Base-by-base conservation (phyloP, 2,329 filamentous ascomycete genomes). In the Ascosphaera apis region DNA sequence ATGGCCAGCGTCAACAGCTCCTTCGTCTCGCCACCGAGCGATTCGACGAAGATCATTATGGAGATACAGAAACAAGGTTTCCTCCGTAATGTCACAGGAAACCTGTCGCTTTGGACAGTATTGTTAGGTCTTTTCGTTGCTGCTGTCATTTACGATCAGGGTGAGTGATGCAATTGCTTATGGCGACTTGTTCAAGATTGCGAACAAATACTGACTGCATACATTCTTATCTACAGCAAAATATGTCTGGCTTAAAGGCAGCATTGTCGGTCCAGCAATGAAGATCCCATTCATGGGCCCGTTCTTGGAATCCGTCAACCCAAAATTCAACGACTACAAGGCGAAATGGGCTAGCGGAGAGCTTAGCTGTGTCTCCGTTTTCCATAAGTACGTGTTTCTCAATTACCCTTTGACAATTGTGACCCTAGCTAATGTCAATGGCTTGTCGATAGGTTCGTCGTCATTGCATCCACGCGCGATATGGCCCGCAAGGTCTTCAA, bases 401-500 rank as follows among this genome's bases (percentile, higher is more conserved):
- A 19, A n/a, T n/a, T 37, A 36, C 34, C 15, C 12, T 17, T 27
- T 28, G 11, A 27, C 15, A 27, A 13, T 28, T 31, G 15, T 25
- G 12, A n/a, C n/a, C n/a, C n/a, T n/a, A n/a, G n/a, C n/a, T n/a
- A n/a, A n/a, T n/a, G n/a, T n/a, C n/a, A n/a, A n/a, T n/a, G n/a
- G n/a, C n/a, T n/a, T n/a, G n/a, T n/a, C n/a, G n/a, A 2, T 46
- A 91, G 82, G 56, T 98, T 98, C 55, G 88, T 95, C 44, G 83
- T 98, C 39, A 92, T 98, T 53, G 86, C 84, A 23, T 91, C 84
- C 13, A 83, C 77, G 36, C 82, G 88, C 50, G 88, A 95, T 53
- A 81, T 95, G 69, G 78, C 86, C 39, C 78, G 86, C 48, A 95
- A 95, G 58, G 76, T 95, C 47, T 84, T 95, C 69, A 95, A 93